These are phyloP conservation scores for Geranium brycei DNA, from an alignment of 345 rosid species.

Conservation along the genomic window DNA sequence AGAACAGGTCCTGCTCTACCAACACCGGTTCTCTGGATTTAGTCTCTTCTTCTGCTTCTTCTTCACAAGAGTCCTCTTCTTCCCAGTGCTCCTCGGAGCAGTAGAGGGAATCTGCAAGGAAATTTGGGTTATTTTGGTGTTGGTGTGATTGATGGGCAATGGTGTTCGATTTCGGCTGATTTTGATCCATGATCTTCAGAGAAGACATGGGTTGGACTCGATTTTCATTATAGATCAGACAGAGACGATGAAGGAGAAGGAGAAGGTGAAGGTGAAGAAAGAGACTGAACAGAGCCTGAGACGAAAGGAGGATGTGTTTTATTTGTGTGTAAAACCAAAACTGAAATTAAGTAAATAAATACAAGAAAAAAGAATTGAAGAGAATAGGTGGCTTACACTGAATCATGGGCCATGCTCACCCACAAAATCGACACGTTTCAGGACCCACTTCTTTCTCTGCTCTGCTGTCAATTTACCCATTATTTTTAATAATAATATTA, in stretches of 20 bases:
- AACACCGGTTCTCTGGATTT: constrained; percentile 7
- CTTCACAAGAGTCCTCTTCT: constrained; percentile 7
- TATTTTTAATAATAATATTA: too few species aligned
- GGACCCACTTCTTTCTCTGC: too few species aligned
- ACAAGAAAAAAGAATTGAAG: too few species aligned
- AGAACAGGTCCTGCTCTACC: constrained; percentile 31
- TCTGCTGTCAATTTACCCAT: too few species aligned
- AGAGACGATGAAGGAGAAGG: neutral
- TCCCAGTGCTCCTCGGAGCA: constrained; percentile 54
- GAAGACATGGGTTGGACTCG: neutral
- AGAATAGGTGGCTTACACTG: too few species aligned
- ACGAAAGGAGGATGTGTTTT: neutral
- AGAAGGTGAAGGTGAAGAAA: neutral
- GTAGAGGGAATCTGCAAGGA: constrained; percentile 30
- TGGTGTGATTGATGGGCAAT: neutral
- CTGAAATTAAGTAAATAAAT: too few species aligned
- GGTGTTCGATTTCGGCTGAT: neutral
- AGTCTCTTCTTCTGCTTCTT: constrained; percentile 10
- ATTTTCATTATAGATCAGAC: neutral
- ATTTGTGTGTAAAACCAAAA: too few species aligned
- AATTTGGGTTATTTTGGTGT: neutral
- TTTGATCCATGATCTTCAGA: neutral
- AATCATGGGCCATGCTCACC: too few species aligned
- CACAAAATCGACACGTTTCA: too few species aligned
- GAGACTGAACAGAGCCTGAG: neutral